These are phyloP conservation scores for Trichoderma gamsii DNA, from an alignment of 495 filamentous ascomycete genomes.

Conservation along the genomic window DNA sequence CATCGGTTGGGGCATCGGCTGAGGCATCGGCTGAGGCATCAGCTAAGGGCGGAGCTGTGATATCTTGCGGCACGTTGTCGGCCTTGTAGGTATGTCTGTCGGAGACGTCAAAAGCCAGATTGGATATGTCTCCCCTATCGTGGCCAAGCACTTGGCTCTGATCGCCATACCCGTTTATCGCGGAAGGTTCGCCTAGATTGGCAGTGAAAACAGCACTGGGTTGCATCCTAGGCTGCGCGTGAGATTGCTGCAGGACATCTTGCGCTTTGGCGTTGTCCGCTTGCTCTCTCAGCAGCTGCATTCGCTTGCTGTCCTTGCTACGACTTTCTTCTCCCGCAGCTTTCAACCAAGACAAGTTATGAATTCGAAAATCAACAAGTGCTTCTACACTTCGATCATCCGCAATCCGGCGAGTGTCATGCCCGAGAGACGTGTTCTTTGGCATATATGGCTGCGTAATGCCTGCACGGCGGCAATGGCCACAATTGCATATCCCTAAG, in stretches of 20 bases:
- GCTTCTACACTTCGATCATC: constrained; percentile 84
- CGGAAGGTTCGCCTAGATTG: constrained; percentile 23
- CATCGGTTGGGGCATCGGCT: background rate
- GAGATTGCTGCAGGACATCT: constrained; percentile 24
- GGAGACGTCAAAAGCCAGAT: constrained; percentile 18
- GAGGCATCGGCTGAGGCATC: background rate
- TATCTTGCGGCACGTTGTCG: background rate
- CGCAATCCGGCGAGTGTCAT: constrained; percentile 81
- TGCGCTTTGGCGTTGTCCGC: constrained; percentile 50
- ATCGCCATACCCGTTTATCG: constrained; percentile 30
- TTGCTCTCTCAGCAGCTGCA: constrained; percentile 45
- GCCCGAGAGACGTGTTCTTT: constrained; percentile 74
- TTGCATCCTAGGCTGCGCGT: constrained; percentile 27
- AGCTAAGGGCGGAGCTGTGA: background rate
- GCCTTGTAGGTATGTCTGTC: constrained; percentile 16
- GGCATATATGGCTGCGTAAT: constrained; percentile 64
- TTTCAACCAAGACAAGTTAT: constrained; percentile 73
- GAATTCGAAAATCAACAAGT: constrained; percentile 75
- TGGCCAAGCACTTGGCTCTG: constrained; percentile 26
- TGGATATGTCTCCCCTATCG: constrained; percentile 26
- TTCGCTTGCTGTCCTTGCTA: constrained; percentile 43
- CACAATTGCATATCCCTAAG: constrained; percentile 75
- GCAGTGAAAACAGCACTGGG: constrained; percentile 30
- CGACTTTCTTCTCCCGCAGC: constrained; percentile 44
- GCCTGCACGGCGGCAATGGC: constrained; percentile 54